Percentiles rank a stretch among this genome's conserved stretches.
phyloP scores from a whole-genome alignment of 208 protist genomes.

The Wallacemonas sp. region DNA sequence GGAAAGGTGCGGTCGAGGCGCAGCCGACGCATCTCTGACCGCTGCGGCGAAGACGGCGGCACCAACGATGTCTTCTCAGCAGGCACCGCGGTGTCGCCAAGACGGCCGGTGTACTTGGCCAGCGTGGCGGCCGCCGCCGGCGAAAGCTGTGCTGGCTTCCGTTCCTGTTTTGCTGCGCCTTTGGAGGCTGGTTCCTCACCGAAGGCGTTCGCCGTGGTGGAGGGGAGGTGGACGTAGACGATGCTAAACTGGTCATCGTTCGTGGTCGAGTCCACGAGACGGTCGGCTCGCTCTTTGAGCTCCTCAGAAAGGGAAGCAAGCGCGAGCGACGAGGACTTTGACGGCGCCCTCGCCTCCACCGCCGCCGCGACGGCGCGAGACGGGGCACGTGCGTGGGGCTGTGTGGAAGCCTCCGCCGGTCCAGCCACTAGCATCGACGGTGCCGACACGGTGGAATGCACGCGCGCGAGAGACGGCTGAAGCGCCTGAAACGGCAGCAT shows the following conservation, averaged over 20 bases:
- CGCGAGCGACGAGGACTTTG: too few relatives aligned
- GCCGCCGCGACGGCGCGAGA: too few relatives aligned
- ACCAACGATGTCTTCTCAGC: not conserved
- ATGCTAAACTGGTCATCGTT: slow-evolving; percentile 5
- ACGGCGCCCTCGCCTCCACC: too few relatives aligned
- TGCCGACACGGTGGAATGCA: slow-evolving; percentile 4
- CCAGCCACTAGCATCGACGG: not conserved
- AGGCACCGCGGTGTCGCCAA: not conserved
- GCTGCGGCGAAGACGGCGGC: not conserved
- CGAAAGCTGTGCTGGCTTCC: too few relatives aligned
- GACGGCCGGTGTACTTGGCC: not conserved
- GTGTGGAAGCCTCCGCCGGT: too few relatives aligned
- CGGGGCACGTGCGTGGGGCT: not conserved
- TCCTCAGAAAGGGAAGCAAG: not conserved
- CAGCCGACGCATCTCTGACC: slow-evolving; percentile 26
- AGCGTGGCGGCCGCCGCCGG: too few relatives aligned
- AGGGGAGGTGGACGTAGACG: slow-evolving; percentile 7
- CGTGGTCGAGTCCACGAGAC: not conserved
- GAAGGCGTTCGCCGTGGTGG: not conserved
- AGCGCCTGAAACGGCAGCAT: not conserved
- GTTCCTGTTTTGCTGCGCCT: too few relatives aligned
- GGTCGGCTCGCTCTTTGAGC: not conserved
- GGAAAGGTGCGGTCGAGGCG: slow-evolving; percentile 45
- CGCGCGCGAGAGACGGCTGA: not conserved
- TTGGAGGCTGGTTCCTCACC: too few relatives aligned